These are phyloP conservation scores for Mucor mucedo DNA, from an alignment of 371 early-diverging fungal species.

Conservation along the genomic window DNA sequence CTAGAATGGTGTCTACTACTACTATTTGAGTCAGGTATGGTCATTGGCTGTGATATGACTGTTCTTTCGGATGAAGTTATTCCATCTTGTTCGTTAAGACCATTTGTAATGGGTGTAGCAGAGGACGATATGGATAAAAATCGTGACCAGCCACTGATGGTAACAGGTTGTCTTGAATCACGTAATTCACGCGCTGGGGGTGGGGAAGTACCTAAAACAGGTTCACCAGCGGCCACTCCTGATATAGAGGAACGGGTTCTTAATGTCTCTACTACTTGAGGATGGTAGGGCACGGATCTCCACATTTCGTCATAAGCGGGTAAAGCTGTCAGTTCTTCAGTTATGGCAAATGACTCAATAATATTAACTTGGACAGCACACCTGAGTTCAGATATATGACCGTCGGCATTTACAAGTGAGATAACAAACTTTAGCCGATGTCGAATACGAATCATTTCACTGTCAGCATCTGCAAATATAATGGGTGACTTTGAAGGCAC, in stretches of 20 bases:
- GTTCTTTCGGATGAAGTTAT: not conserved
- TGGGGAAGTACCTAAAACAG: not conserved
- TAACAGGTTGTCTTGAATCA: slow-evolving; percentile 23
- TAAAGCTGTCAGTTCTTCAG: slow-evolving; percentile 23
- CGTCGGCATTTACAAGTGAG: slow-evolving; percentile 30
- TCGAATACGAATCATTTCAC: slow-evolving; percentile 31
- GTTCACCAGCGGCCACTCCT: slow-evolving; percentile 8
- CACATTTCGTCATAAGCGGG: slow-evolving; percentile 36
- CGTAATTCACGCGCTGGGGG: not conserved
- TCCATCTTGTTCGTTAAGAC: slow-evolving; percentile 1
- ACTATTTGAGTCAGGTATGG: slow-evolving; percentile 23
- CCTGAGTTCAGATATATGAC: slow-evolving; percentile 36
- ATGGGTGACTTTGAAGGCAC: slow-evolving; percentile 26
- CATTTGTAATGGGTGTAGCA: slow-evolving; percentile 5
- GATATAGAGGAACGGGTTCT: slow-evolving; percentile 16
- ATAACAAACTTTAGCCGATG: slow-evolving; percentile 32
- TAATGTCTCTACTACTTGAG: slow-evolving; percentile 20
- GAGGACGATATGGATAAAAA: slow-evolving; percentile 18
- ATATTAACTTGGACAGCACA: slow-evolving; percentile 34
- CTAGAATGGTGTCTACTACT: slow-evolving; percentile 27
- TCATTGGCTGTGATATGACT: slow-evolving; percentile 10
- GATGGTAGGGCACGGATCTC: slow-evolving; percentile 26
- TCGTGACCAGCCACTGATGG: slow-evolving; percentile 28
- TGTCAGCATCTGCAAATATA: slow-evolving; percentile 29
- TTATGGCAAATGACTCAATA: slow-evolving; percentile 24